Conservation (phyloP, 2,329 filamentous ascomycete species). For the Trichoderma brevicompactum region DNA sequence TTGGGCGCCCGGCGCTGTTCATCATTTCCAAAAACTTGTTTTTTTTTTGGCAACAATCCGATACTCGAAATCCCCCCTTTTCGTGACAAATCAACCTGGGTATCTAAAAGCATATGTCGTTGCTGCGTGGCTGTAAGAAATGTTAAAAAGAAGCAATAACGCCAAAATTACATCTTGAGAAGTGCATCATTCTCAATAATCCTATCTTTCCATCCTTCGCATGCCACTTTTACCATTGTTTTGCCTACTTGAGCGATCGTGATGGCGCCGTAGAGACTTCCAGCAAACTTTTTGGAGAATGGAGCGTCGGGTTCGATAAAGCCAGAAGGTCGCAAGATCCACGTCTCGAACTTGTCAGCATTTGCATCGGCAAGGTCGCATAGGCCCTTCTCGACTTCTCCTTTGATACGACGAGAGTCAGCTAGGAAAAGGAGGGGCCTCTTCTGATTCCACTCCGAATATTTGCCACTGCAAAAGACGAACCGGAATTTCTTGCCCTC, state of each 20-base stretch:
- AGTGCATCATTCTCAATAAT: constrained; percentile 43
- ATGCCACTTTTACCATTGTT: constrained; percentile 43
- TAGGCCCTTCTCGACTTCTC: constrained; percentile 47
- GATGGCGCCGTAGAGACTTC: constrained; percentile 41
- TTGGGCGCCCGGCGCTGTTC: not conserved
- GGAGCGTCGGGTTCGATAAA: constrained; percentile 38
- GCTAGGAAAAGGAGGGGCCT: constrained; percentile 44
- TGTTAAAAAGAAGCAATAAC: not conserved
- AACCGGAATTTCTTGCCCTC: constrained; percentile 47
- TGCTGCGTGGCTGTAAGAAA: constrained; percentile 16
- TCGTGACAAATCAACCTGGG: constrained; percentile 20
- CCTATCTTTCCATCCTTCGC: constrained; percentile 44
- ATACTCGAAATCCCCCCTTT: not conserved
- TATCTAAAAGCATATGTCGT: constrained; percentile 26
- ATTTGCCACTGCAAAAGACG: constrained; percentile 48
- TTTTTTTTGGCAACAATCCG: not conserved
- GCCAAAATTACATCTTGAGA: constrained; percentile 37
- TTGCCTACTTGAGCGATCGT: constrained; percentile 43
- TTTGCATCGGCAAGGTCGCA: constrained; percentile 44
- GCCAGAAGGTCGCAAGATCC: constrained; percentile 44
- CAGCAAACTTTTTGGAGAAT: constrained; percentile 36
- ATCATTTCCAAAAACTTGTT: not conserved
- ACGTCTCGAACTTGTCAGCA: constrained; percentile 42
- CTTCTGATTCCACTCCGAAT: constrained; percentile 41
- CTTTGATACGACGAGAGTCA: constrained; percentile 46